Percentiles rank a stretch among this genome's conserved stretches.
Evolutionary conservation across 2,329 filamentous ascomycete species (phyloP).

Genomic region (Botrytis hyacinthi): DNA sequence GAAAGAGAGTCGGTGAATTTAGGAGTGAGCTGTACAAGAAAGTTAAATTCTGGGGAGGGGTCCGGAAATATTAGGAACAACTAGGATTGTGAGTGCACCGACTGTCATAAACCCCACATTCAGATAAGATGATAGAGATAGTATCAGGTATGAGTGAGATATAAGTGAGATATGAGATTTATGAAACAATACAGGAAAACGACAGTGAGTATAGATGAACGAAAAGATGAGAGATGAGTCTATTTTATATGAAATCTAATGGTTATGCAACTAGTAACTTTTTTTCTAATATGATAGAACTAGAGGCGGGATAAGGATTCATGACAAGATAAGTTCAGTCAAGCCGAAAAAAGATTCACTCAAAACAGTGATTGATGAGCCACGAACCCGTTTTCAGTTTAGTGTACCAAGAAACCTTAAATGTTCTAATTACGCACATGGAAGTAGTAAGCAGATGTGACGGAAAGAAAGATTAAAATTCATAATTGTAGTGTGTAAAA

Average conservation of each 20-base stretch:
- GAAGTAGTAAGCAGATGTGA: slow-evolving; percentile 1
- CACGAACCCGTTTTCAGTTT: not conserved
- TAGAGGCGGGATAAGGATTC: not conserved
- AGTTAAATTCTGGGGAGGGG: slow-evolving; percentile 26
- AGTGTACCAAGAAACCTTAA: not conserved
- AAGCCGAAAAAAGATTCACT: not conserved
- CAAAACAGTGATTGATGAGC: not conserved
- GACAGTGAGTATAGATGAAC: not conserved
- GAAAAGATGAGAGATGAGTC: not conserved
- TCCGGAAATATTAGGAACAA: slow-evolving; percentile 26
- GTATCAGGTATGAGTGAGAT: not conserved
- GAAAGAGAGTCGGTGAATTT: not conserved
- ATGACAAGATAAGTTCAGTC: slow-evolving; percentile 2
- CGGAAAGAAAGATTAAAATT: slow-evolving; percentile 11
- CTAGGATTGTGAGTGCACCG: not conserved
- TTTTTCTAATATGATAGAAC: not conserved
- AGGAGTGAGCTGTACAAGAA: slow-evolving; percentile 6
- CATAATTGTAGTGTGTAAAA: slow-evolving; percentile 14
- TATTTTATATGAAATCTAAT: not conserved
- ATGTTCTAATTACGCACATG: slow-evolving; percentile 4
- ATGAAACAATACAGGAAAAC: not conserved
- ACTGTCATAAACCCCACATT: slow-evolving; percentile 9
- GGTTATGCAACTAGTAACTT: not conserved
- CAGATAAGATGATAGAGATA: slow-evolving; percentile 8
- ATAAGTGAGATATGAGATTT: not conserved